Percentiles rank a stretch among this genome's conserved stretches.
Evolutionary conservation across 106 monocot genomes (phyloP).

Genomic region (Narthecium ossifragum): DNA sequence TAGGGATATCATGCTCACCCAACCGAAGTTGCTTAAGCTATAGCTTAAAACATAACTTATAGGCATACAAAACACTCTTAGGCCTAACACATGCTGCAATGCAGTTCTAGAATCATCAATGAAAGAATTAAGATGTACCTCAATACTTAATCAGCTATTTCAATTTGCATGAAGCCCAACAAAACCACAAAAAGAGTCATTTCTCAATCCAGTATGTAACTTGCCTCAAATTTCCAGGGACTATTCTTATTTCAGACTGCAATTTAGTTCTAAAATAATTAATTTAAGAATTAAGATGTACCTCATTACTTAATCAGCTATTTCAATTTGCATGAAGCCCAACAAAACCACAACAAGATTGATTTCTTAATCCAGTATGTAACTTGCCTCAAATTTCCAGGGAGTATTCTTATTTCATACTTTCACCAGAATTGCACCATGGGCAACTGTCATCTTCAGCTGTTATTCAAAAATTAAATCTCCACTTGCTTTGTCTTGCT

Average conservation of each 20-base stretch:
- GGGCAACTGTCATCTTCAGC: not conserved
- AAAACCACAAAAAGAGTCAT: too few species aligned
- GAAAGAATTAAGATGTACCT: not conserved
- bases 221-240: not conserved
- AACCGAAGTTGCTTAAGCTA: too few species aligned
- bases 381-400: not conserved
- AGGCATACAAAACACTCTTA: too few species aligned
- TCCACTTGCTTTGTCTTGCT: too few species aligned
- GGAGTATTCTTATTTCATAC: not conserved
- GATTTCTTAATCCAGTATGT: not conserved
- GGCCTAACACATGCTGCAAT: too few species aligned
- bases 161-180: too few species aligned
- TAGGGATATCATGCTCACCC: too few species aligned
- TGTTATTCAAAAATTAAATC: not conserved
- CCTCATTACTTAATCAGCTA: not conserved
- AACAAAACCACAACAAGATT: too few species aligned
- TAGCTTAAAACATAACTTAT: too few species aligned
- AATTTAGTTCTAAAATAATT: too few species aligned
- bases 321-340: too few species aligned
- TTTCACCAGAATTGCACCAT: not conserved
- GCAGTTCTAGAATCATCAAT: not conserved
- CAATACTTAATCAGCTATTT: not conserved
- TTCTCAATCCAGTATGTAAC: not conserved
- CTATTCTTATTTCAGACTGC: not conserved
- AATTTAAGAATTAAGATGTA: not conserved